Base-by-base conservation (phyloP, 768 basidiomycete genomes). In the Gautieria morchelliformis region DNA sequence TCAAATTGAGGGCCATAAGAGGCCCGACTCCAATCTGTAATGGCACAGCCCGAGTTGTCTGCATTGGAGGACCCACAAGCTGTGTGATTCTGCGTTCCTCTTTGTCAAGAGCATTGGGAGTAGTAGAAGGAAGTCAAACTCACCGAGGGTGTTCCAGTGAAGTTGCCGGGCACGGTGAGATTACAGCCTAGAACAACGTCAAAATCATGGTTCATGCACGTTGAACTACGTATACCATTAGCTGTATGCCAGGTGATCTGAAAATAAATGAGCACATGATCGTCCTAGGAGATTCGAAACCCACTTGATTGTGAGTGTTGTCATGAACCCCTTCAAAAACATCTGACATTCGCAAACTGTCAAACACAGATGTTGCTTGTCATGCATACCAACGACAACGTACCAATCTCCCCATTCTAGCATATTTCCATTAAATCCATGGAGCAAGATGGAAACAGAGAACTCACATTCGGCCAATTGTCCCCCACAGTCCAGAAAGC, bases 1-100 rank as follows among this genome's bases (percentile, higher is more conserved):
- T 93, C 91, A 66, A 93, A 93, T 53, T 78, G 79, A 39, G 85
- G 83, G 0, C 92, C 92, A 68, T 89, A 93, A 0, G 91, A 93
- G 2, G 86, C 84, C 20, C 77, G 75, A 63, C 89, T 92, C 81
- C 82, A 83, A 65, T 93, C 89, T 0, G 77, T 80, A 60, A 92
- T 74, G 39, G 84, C 84, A 62, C 92, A 93, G 7, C 92, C 91
- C 45, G 83, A 75, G 65, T 89, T 88, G 27, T 69, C 66, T 60
- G 24, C 44, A 22, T 27, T n/a, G 39, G 37, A 52, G 15, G 56
- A 47, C 9, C n/a, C 15, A 27, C 56, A 57, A 50, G 46, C 50
- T 15, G 56, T 57, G 27, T 57, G 56, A 15, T 33, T 48, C 56
- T 57, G 8, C 11, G 24, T 24, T 12, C n/a, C n/a, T n/a, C n/a